Evolutionary conservation across 2,329 filamentous ascomycete species (phyloP), one percentile per base, ranked within the genome.

Genomic region (Colletotrichum ledebouriae): DNA sequence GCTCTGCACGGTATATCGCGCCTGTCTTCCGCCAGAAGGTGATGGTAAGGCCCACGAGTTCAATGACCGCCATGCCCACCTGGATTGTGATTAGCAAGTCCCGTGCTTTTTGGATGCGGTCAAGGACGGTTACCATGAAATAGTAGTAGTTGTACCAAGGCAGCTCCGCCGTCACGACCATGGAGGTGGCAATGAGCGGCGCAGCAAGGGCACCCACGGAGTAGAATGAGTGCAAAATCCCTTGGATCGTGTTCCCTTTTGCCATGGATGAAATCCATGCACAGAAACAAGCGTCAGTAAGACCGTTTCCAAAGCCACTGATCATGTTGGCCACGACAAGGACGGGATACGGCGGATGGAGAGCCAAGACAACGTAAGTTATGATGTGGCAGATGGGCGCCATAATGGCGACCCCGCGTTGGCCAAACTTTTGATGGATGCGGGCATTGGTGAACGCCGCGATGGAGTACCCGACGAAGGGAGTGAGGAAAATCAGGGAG

Each of bases 131-230:
- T 81, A 90, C 87, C 89, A 92, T 91, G 63, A 92, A 78, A 74
- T 92, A 92, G 74, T 92, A 93, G 75, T 88, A 93, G 3, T 81
- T 84, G 72, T 90, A 92, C 91, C 91, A 94, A 0, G 83, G 83
- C 69, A 89, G 62, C 1, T 78, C 73, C 0, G 82, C 86, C 59
- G 85, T 86, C 0, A 89, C 88, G 34, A 93, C 87, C 84, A 93
- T 87, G 0, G 83, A 85, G 0, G 91, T 92, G 0, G 90, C 90
- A 63, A 92, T 85, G 2, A 92, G 75, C 0, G 90, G 90, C 3
- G 87, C 82, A 2, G 92, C 79, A 0, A 90, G 83, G 0, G 89
- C 90, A 0, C 91, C 91, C 0, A 91, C 71, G 0, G 89, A 90
- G 74, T 92, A 93, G 63, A 85, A 88, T 0, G 85, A 85, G 73